Evolutionary conservation across 164 flowering plant genomes (phyloP).

Genomic region (Annona squamosa): DNA sequence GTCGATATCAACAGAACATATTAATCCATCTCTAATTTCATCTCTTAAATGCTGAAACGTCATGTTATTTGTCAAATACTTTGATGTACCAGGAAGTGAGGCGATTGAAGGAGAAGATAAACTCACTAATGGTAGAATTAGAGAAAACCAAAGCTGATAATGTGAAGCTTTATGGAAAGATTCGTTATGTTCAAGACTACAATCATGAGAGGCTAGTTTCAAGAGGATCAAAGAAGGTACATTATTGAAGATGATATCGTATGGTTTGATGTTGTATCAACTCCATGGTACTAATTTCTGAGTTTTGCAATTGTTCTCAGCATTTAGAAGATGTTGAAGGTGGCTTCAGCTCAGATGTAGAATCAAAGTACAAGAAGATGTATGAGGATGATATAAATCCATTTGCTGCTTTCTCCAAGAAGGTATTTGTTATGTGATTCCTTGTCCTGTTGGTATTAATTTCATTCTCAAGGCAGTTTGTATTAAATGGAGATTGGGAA

Average conservation of each 20-base stretch:
- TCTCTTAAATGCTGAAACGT: background rate
- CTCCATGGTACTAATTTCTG: constrained; percentile 2
- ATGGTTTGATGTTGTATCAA: background rate
- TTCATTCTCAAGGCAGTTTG: background rate
- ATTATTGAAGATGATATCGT: constrained; percentile 2
- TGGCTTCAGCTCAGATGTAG: constrained; percentile 93
- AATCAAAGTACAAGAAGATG: constrained; percentile 95
- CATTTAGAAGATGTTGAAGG: constrained; percentile 83
- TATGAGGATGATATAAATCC: constrained; percentile 99
- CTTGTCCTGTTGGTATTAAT: background rate
- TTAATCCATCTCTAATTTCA: background rate
- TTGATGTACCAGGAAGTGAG: constrained; percentile 64
- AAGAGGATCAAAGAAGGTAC: constrained; percentile 92
- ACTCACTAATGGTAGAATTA: constrained; percentile 55
- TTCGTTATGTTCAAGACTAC: constrained; percentile 98
- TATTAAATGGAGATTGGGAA: too few relatives aligned
- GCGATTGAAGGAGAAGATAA: constrained; percentile 84
- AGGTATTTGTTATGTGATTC: constrained; percentile 33
- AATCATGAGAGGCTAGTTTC: constrained; percentile 86
- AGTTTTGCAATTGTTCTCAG: constrained; percentile 30
- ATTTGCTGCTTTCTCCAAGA: constrained; percentile 98
- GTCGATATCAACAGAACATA: too few relatives aligned
- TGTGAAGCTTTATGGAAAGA: constrained; percentile 95
- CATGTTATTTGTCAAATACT: too few relatives aligned
- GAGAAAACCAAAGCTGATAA: constrained; percentile 95